Conservation (phyloP, 495 filamentous ascomycete species). For the Echria macrotheca region DNA sequence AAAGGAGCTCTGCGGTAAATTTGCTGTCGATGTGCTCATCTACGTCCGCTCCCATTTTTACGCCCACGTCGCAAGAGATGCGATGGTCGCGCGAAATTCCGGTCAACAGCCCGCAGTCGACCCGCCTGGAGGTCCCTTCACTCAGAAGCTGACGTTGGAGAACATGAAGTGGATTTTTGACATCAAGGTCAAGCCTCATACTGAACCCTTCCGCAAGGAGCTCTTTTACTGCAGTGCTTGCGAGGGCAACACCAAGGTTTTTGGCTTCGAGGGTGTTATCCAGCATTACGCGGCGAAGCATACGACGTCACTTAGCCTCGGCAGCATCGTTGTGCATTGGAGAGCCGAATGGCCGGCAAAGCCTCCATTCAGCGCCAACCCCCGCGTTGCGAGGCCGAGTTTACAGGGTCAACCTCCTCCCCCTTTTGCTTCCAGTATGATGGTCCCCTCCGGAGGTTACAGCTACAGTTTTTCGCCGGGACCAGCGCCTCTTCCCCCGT, state of each 20-base stretch:
- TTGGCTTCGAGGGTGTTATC: conserved; percentile 69
- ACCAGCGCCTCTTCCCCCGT: conserved; percentile 20
- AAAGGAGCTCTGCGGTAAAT: conserved; percentile 53
- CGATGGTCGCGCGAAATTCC: conserved; percentile 38
- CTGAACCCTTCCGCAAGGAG: conserved; percentile 57
- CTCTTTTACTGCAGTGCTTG: conserved; percentile 71
- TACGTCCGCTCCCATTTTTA: conserved; percentile 60
- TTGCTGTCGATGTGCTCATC: conserved; percentile 61
- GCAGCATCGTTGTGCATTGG: conserved; percentile 68
- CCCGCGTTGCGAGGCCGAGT: conserved; percentile 31
- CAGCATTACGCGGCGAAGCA: conserved; percentile 81
- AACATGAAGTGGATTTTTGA: conserved; percentile 85
- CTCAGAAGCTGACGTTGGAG: conserved; percentile 61
- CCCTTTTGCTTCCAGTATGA: neutral
- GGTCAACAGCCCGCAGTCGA: conserved; percentile 36
- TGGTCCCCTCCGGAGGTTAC: conserved; percentile 23
- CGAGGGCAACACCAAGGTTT: conserved; percentile 54
- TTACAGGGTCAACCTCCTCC: conserved; percentile 4
- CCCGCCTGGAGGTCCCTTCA: conserved; percentile 49
- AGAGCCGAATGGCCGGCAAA: conserved; percentile 70
- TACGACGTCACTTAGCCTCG: conserved; percentile 58
- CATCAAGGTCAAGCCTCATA: conserved; percentile 62
- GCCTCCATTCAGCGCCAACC: conserved; percentile 61
- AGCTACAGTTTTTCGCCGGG: conserved; percentile 28
- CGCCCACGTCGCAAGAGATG: conserved; percentile 47